Evolutionary conservation across 208 protist species (phyloP), one percentile per base, ranked within the genome.

Genomic region (Trypanosoma cruzi): DNA sequence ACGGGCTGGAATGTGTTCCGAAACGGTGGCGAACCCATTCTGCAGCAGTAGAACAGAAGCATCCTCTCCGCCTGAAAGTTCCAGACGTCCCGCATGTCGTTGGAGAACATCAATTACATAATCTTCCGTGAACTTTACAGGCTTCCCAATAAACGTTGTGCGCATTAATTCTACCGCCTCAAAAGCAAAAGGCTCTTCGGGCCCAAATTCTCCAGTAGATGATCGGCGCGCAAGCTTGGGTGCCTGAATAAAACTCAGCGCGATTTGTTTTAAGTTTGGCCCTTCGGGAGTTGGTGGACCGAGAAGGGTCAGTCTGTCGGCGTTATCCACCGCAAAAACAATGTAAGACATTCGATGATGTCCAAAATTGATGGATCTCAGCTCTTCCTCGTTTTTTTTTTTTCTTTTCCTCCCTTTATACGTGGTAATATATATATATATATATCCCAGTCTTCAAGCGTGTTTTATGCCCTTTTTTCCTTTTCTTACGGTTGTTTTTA

Each of bases 121-220:
- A 63, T 96, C 93, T 68, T 96, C 85, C 22, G 73, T 77, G 57
- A 96, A 97, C 48, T 85, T 77, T 37, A 96, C 90, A 56, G 78
- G 75, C 71, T 95, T 95, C 50, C 93, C 93, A 64, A 97, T 96
- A 57, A 93, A 92, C 10, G 67, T 77, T 29, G 63, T 80, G 56
- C 93, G 90, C 22, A 96, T 86, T 37, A 95, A 82, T 80, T 97
- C 90, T 0, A 75, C 79, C 11, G 93, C 93, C 64, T 95, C 89
- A 83, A 83, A 88, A 14, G 90, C 89, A 74, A 81, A 97, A 28
- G 90, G 90, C 13, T 97, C 93, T 57, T 97, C 93, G 1, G 71
- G 63, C 16, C 77, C 78, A 62, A 93, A 93, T n/a, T 83, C 88
- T 11, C 86, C 88, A 37, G 56, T 78, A 18, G 75, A 55, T 22